Evolutionary conservation across 2,329 filamentous ascomycete genomes (phyloP), one percentile per base, ranked within the genome.

Genomic region (Xylariaceae sp.): DNA sequence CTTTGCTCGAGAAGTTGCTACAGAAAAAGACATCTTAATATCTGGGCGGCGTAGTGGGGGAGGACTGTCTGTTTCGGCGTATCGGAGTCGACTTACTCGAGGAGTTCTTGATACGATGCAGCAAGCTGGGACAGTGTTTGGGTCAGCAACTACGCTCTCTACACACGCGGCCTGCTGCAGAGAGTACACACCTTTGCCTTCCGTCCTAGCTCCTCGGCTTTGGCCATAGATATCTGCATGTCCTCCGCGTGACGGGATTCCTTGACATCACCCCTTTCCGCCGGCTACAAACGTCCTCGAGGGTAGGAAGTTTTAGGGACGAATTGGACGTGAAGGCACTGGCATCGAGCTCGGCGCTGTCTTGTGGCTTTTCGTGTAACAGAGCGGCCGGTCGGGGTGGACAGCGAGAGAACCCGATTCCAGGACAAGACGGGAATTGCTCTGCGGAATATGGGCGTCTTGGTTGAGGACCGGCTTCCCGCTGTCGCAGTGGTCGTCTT

Each of bases 61-160:
- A n/a, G n/a, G n/a, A n/a, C n/a, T n/a, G n/a, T n/a, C n/a, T n/a
- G n/a, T n/a, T 15, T 5, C 8, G 17, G 13, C 32, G 9, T 24
- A 24, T 24, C 31, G 14, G 30, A 14, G 27, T 34, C 30, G 32
- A 68, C 84, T 67, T 80, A 94, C 88, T 94, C 85, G 57, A 98
- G 79, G 57, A 98, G 78, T 68, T 94, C 85, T 70, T 94, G 86
- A 70, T 98, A 98, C 53, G 92, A 97, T 66, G 83, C 86, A 62
- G 89, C 88, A 72, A 98, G 89, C 89, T 96, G 64, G 60, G 46
- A 47, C 11, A 24, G 29, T 15, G 9, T 21, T 52, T 34, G 54
- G 51, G 21, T 24, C 21, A 24, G 21, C 21, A 11, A 7, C 21
- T n/a, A n/a, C n/a, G n/a, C 21, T 24, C 11, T 6, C 11, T 28